Conservation (phyloP, 164 flowering plant genomes). For the Santalum album region DNA sequence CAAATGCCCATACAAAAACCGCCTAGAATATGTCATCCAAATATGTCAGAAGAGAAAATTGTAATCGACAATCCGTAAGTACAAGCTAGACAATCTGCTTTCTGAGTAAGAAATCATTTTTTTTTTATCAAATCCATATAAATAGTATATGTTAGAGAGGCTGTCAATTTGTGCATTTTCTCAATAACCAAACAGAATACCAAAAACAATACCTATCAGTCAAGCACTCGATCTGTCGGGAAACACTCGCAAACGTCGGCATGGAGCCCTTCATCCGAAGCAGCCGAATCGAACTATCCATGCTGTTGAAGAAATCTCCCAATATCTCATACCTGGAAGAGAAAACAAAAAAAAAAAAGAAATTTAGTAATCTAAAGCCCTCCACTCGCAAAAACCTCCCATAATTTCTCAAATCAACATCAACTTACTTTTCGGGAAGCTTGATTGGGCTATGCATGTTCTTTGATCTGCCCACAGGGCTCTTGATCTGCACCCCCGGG, state of each 20-base stretch:
- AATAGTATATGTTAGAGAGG: no score
- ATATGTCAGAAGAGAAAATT: no score
- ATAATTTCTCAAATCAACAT: not conserved
- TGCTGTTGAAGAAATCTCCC: slow-evolving; percentile 26
- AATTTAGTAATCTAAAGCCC: not conserved
- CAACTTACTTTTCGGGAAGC: slow-evolving; percentile 33
- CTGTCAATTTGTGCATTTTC: not conserved
- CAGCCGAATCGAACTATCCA: slow-evolving; percentile 52
- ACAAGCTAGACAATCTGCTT: not conserved
- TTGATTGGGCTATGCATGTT: not conserved
- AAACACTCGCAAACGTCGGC: slow-evolving; percentile 46
- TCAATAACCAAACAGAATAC: not conserved
- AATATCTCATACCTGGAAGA: slow-evolving; percentile 33
- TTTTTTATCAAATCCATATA: no score
- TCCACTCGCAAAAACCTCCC: not conserved
- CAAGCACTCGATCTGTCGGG: slow-evolving; percentile 36
- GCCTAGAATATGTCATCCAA: slow-evolving; percentile 35
- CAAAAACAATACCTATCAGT: slow-evolving; percentile 58
- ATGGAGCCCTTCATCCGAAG: slow-evolving; percentile 41
- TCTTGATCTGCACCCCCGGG: not conserved
- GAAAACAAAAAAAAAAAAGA: not conserved
- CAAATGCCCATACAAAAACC: slow-evolving; percentile 57
- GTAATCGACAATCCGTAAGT: not conserved
- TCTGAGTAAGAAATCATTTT: no score
- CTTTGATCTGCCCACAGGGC: not conserved